Evolutionary conservation across 495 filamentous ascomycete species (phyloP).

Genomic region (Hypoxylon trugodes): DNA sequence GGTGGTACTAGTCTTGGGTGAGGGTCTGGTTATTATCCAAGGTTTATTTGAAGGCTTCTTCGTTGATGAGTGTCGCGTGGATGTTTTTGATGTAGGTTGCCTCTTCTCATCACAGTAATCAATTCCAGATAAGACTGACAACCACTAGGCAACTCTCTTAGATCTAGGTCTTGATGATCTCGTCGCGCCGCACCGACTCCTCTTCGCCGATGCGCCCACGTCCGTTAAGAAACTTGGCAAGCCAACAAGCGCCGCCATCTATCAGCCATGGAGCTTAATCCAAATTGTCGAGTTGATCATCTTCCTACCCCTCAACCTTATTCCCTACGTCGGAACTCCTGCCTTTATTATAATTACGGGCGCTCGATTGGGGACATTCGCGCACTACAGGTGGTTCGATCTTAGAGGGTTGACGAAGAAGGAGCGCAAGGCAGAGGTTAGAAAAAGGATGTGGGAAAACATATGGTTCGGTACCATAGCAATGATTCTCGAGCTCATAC

Average conservation of each 20-base stretch:
- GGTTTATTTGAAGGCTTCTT: constrained; percentile 81
- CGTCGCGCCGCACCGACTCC: constrained; percentile 73
- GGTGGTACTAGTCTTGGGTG: constrained; percentile 79
- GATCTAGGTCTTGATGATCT: constrained; percentile 62
- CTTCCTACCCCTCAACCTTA: constrained; percentile 86
- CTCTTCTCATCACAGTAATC: background rate
- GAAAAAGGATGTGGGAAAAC: constrained; percentile 73
- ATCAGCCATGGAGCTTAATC: constrained; percentile 73
- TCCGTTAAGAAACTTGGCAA: constrained; percentile 79
- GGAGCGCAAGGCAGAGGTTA: constrained; percentile 70
- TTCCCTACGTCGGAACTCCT: constrained; percentile 83
- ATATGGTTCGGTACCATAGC: constrained; percentile 66
- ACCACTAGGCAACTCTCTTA: constrained; percentile 55
- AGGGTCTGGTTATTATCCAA: constrained; percentile 81
- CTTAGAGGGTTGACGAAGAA: constrained; percentile 73
- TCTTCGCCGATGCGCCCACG: constrained; percentile 68
- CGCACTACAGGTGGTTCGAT: constrained; percentile 79
- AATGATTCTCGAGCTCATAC: constrained; percentile 74
- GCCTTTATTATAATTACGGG: constrained; percentile 79
- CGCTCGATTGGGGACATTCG: constrained; percentile 64
- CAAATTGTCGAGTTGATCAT: constrained; percentile 80
- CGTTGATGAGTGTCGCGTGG: constrained; percentile 83
- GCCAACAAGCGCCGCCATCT: constrained; percentile 69
- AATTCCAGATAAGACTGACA: background rate
- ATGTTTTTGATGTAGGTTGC: constrained; percentile 86